A percentile compares a stretch with the other conserved stretches of the same genome.
phyloP scores from a whole-genome alignment of 768 basidiomycete species.

The Leccinum boreale region DNA sequence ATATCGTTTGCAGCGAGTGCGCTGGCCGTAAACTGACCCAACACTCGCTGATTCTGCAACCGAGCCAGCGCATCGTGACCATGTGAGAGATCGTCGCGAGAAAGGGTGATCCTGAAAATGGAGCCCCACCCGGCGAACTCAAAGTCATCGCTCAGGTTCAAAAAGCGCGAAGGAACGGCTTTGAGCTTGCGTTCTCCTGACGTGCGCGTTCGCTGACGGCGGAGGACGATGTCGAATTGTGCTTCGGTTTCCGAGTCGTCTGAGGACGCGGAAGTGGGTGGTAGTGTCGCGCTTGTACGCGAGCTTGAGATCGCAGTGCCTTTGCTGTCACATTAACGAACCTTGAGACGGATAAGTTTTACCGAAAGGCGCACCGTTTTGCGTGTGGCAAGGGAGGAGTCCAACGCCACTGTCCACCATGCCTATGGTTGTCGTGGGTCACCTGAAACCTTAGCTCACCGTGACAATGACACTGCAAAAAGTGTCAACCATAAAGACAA shows the following conservation, averaged over 20 bases:
- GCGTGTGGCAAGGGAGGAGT: background rate
- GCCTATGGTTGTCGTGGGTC: too few relatives aligned
- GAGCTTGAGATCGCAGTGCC: background rate
- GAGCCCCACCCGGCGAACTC: constrained; percentile 76
- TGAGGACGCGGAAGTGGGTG: constrained; percentile 39
- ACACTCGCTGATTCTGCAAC: constrained; percentile 35
- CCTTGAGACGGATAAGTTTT: background rate
- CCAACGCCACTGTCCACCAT: background rate
- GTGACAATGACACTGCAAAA: too few relatives aligned
- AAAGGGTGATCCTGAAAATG: constrained; percentile 44
- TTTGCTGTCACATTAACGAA: background rate
- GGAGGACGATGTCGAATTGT: constrained; percentile 55
- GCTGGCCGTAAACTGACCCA: constrained; percentile 64
- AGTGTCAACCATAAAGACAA: too few relatives aligned
- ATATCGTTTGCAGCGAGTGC: constrained; percentile 67
- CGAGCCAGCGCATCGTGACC: constrained; percentile 32
- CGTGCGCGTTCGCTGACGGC: constrained; percentile 54
- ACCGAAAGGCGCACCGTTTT: constrained; percentile 5
- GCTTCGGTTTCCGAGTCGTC: constrained; percentile 34
- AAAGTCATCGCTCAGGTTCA: constrained; percentile 59
- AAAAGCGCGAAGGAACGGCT: constrained; percentile 53
- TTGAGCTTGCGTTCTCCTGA: constrained; percentile 39
- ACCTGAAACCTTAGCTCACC: too few relatives aligned
- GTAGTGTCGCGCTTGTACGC: constrained; percentile 12
- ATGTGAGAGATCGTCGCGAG: constrained; percentile 37